Evolutionary conservation across 768 basidiomycete species (phyloP).

Genomic region (Sistotremastrum niveocremeum): DNA sequence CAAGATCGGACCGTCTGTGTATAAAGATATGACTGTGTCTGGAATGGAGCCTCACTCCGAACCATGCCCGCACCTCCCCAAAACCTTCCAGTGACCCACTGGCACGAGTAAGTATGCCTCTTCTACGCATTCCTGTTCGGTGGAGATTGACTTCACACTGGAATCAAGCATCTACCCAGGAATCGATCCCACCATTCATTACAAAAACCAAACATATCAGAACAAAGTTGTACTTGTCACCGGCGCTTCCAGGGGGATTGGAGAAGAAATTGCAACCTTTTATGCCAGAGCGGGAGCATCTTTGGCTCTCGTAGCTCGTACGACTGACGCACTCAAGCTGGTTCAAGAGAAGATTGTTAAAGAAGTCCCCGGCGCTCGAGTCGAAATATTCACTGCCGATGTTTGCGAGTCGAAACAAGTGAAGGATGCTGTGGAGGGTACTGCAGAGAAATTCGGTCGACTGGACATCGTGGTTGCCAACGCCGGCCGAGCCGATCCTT

Average conservation of each 20-base stretch:
- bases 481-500: neutral
- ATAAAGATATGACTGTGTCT: no score
- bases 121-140: no score
- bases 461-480: constrained; percentile 12
- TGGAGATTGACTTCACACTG: no score
- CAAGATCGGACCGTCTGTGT: no score
- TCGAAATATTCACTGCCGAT: constrained; percentile 7
- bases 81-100: no score
- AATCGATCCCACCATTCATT: no score
- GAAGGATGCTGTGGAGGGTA: constrained; percentile 5
- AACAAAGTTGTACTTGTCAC: constrained; percentile 10
- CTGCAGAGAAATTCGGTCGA: constrained; percentile 10
- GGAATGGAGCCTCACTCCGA: no score
- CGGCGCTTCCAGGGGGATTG: constrained; percentile 11
- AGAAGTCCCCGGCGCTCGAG: constrained; percentile 1
- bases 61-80: no score
- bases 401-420: constrained; percentile 1
- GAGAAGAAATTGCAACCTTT: constrained; percentile 6
- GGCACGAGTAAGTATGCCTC: no score
- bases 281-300: constrained; percentile 9
- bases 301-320: constrained; percentile 6
- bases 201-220: constrained; percentile 1
- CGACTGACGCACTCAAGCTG: constrained; percentile 5
- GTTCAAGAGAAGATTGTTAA: constrained; percentile 5
- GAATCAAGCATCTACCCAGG: no score